Evolutionary conservation across 73 alveolate genomes (phyloP).

Genomic region (Urostyla sp.): DNA sequence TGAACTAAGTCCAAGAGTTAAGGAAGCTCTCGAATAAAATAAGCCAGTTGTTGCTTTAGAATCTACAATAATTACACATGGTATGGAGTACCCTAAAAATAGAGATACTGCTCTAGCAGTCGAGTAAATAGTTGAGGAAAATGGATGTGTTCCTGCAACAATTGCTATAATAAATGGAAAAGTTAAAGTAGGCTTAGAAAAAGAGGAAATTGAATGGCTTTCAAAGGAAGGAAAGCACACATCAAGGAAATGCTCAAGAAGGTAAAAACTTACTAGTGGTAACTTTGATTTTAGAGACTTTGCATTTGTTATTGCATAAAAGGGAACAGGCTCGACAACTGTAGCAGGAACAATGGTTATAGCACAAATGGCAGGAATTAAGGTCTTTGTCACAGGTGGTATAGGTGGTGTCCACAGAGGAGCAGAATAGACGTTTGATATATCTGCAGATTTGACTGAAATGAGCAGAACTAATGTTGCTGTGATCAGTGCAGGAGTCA

Average conservation of each 20-base stretch:
- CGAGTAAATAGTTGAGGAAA: conserved; percentile 80
- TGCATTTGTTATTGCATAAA: conserved; percentile 80
- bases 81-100: conserved; percentile 95
- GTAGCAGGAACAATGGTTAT: conserved; percentile 97
- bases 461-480: conserved; percentile 92
- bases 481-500: conserved; percentile 96
- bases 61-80: conserved; percentile 96
- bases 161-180: conserved; percentile 89
- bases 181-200: conserved; percentile 82
- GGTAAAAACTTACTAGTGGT: conserved; percentile 11
- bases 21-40: conserved; percentile 63
- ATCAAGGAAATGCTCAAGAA: conserved; percentile 89
- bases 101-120: conserved; percentile 90
- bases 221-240: conserved; percentile 77
- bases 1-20: conserved; percentile 48
- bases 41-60: conserved; percentile 94
- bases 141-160: conserved; percentile 97
- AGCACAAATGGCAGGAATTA: conserved; percentile 90
- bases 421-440: conserved; percentile 86
- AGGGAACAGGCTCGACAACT: conserved; percentile 94
- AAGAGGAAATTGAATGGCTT: conserved; percentile 83
- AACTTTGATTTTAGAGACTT: conserved; percentile 73
- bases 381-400: conserved; percentile 97
- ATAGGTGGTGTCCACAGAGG: conserved; percentile 99
- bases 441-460: conserved; percentile 94